Evolutionary conservation across 805 yeast genomes (phyloP), one percentile per base, ranked within the genome.

Genomic region (Candida morakotiae): DNA sequence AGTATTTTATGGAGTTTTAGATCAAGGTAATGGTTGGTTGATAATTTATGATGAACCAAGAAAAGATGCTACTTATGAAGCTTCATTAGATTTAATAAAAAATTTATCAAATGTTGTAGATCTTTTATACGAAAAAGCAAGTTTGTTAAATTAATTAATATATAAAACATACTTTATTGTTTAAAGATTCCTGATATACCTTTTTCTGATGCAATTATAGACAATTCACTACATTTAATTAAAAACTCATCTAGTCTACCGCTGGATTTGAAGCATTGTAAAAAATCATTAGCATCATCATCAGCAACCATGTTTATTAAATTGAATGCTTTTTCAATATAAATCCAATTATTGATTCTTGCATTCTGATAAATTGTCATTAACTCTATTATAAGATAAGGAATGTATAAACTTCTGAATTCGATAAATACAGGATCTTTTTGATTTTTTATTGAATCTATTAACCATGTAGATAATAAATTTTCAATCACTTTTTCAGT

Each of bases 21-120:
- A 93, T 61, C 99, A 93, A 68, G 98, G 98, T 32, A 89, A 89
- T 58, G 98, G 98, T 7, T 93, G 97, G 96, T 73, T 93, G 51
- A 81, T 87, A 47, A 78, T 93, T 41, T 93, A 86, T 55, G 95
- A 87, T 41, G 85, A 88, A 56, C 95, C 96, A 28, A 79, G 77
- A 53, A 79, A 80, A 44, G 98, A 93, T 60, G 85, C 85, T 27
- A 81, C 94, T 35, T 93, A 91, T 55, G 93, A 83, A 45, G 80
- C 91, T 38, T 83, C 94, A 30, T 75, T 91, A 48, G 93, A 86
- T 40, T 78, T 95, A 48, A 79, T 94, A 34, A 85, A 84, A 57
- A 84, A 86, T 56, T 80, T 93, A 79, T 83, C 93, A 19, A 75
- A 67, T 38, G 96, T 83, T 21, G 96, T 93, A 17, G 98, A 93